Evolutionary conservation across 345 rosid genomes (phyloP), one percentile per base, ranked within the genome.

Genomic region (Moricandia moricandioides): DNA sequence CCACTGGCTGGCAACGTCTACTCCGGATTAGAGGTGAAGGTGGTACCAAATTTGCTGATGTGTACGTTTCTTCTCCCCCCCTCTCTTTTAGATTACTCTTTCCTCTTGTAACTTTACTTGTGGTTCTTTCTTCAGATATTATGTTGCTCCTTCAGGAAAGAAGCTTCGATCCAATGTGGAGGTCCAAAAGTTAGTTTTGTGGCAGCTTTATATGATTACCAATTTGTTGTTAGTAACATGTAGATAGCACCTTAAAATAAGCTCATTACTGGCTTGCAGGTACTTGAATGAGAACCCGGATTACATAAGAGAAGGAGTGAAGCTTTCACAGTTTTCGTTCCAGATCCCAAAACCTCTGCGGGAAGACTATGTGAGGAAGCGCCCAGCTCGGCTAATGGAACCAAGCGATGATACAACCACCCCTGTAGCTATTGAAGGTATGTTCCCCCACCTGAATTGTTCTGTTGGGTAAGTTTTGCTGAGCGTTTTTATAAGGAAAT

Each of bases 161-260:
- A 90, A 84, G 78, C 87, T 94, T 72, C 96, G 96, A 56, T 91
- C 98, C 11, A 85, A 70, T 84, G 90, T 88, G 18, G 97, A 94
- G 82, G 67, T 94, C 62, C 88, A 87, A 74, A 94, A 87, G 98
- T 94, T 79, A 39, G 89, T 81, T 7, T 69, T 6, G 52, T 45
- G 52, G 4, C 14, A 43, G 49, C 16, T 43, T 43, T 43, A 45
- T 45, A 39, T 54, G 24, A 21, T 21, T 30, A 13, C 13, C 27
- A 33, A 65, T 66, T 39, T 58, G 61, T 67, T 58, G 30, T 21
- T 21, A 21, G 24, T 21, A 21, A 21, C 24, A 21, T 21, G 24
- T 21, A 21, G 24, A 21, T 21, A 21, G 24, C 24, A 21, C 24
- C 24, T 21, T 71, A 16, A 21, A 16, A 66, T 27, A 34, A 40